Conservation (phyloP, 495 filamentous ascomycete genomes). For the Lophium mytilinum region DNA sequence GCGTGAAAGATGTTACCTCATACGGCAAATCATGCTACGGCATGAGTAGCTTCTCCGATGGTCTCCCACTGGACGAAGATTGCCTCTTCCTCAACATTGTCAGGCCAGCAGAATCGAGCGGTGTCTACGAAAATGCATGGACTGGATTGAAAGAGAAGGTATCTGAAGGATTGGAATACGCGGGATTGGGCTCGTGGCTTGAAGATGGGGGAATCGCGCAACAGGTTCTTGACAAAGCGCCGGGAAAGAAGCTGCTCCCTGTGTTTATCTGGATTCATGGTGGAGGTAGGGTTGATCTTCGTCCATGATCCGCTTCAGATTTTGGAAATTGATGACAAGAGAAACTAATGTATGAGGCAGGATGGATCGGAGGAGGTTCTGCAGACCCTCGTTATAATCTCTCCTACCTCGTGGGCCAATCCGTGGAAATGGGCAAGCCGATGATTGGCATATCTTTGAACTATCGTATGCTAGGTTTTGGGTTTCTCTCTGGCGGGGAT, state of each 20-base stretch:
- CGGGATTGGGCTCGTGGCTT: no score
- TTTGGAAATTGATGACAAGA: no score
- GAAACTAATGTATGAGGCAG: background rate
- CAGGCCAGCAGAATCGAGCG: background rate
- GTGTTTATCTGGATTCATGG: no score
- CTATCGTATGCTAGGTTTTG: conserved; percentile 5
- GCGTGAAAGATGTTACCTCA: background rate
- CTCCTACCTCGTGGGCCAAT: conserved; percentile 3
- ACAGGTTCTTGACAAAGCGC: no score
- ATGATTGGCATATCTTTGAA: conserved; percentile 3
- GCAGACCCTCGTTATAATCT: conserved; percentile 4
- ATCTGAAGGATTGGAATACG: no score
- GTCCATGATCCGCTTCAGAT: no score
- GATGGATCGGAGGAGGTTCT: conserved; percentile 6
- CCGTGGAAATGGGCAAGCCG: background rate
- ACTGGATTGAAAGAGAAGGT: no score
- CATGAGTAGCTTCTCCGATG: background rate
- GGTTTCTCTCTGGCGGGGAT: conserved; percentile 2
- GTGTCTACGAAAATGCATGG: background rate
- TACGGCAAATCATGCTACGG: conserved; percentile 1
- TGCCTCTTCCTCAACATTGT: conserved; percentile 4
- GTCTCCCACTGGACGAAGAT: background rate
- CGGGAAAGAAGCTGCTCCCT: no score
- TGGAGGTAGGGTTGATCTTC: no score
- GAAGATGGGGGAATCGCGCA: no score